phyloP scores from a whole-genome alignment of 116 monocot genomes.

The Phalaenopsis hybrid region DNA sequence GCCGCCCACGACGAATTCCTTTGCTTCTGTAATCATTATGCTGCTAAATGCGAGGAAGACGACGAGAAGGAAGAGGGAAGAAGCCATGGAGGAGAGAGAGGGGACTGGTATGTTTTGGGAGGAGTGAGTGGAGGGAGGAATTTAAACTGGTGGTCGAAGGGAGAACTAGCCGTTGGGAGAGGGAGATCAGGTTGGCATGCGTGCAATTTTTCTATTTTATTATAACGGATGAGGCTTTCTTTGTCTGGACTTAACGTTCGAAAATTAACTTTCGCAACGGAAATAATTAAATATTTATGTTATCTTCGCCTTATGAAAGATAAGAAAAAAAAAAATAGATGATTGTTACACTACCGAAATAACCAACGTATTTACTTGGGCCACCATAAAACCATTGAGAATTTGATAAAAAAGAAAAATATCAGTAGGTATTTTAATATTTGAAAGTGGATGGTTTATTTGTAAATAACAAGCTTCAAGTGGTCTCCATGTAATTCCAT shows the following conservation, averaged over 20 bases:
- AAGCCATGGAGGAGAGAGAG: constrained; percentile 4
- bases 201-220: not conserved
- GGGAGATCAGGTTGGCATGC: not conserved
- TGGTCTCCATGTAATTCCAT: too few species aligned
- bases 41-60: not conserved
- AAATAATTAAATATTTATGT: too few species aligned
- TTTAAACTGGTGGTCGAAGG: constrained; percentile 12
- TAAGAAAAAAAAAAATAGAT: too few species aligned
- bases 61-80: not conserved
- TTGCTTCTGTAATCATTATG: constrained; percentile 6
- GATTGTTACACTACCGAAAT: too few species aligned
- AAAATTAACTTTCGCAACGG: not conserved
- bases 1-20: constrained; percentile 15
- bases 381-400: too few species aligned
- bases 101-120: not conserved
- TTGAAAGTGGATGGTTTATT: too few species aligned
- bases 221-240: not conserved
- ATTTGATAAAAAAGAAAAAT: too few species aligned
- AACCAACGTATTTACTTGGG: too few species aligned
- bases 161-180: constrained; percentile 15
- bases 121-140: not conserved
- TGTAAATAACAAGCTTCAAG: too few species aligned
- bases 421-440: too few species aligned
- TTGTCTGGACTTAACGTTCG: not conserved
- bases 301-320: too few species aligned